phyloP scores from a whole-genome alignment of 495 filamentous ascomycete species.

The Lichina pygmaea region DNA sequence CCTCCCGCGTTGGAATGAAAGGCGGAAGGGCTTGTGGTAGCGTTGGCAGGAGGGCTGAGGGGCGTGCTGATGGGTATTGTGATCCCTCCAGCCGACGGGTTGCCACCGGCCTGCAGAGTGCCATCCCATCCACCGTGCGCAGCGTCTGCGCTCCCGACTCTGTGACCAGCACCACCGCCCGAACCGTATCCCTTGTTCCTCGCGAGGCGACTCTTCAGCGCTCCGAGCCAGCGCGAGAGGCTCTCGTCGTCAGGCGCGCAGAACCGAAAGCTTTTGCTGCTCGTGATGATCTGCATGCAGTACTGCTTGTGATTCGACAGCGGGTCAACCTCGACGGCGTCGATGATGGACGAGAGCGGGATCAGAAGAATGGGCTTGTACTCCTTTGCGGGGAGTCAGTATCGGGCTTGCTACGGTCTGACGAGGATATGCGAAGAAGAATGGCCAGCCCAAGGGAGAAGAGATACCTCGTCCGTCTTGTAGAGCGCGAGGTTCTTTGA shows the following conservation, averaged over 20 bases:
- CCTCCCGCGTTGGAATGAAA: no score
- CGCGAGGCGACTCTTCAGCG: slow-evolving; percentile 65
- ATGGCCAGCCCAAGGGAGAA: not conserved
- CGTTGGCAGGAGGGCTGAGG: no score
- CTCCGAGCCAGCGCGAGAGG: slow-evolving; percentile 62
- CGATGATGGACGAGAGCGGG: slow-evolving; percentile 52
- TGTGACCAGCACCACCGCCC: no score
- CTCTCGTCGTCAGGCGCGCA: slow-evolving; percentile 60
- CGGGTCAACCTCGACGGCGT: slow-evolving; percentile 80
- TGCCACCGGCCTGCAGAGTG: no score
- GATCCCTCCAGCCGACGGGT: no score
- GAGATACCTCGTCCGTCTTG: slow-evolving; percentile 48
- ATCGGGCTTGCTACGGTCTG: not conserved
- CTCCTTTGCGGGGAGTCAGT: slow-evolving; percentile 21
- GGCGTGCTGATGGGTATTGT: no score
- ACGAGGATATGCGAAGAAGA: not conserved
- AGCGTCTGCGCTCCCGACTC: no score
- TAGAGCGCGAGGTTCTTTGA: slow-evolving; percentile 71
- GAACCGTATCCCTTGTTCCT: slow-evolving; percentile 23
- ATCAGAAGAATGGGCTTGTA: slow-evolving; percentile 70
- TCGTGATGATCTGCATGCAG: slow-evolving; percentile 88
- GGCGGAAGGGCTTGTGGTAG: no score
- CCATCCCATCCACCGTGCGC: no score
- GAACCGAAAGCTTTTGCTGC: slow-evolving; percentile 62
- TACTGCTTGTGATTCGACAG: slow-evolving; percentile 56